Conservation (phyloP, 192 early-diverging fungal genomes). For the Linnemannia schmuckeri region DNA sequence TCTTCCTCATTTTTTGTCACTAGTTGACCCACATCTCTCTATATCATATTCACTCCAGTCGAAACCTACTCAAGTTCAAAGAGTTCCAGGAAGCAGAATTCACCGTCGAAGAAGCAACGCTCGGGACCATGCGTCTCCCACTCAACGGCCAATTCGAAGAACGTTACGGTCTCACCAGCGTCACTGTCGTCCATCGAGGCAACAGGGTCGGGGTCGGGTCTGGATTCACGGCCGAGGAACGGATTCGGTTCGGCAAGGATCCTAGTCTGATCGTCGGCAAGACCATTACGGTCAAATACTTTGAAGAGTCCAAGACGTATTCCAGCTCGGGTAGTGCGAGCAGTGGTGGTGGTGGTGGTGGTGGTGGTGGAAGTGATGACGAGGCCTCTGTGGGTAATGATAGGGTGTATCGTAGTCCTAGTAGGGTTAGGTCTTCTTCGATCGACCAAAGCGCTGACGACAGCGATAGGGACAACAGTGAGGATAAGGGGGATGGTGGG, state of each 20-base stretch:
- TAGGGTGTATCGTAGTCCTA: too few species aligned
- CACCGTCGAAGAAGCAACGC: slow-evolving; percentile 55
- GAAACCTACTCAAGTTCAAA: slow-evolving; percentile 66
- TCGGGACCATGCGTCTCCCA: slow-evolving; percentile 60
- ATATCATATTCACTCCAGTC: slow-evolving; percentile 29
- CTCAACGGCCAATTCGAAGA: slow-evolving; percentile 50
- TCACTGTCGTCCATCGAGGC: slow-evolving; percentile 61
- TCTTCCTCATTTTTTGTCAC: not conserved
- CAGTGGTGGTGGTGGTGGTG: not conserved
- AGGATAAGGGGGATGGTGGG: not conserved
- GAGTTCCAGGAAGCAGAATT: slow-evolving; percentile 68
- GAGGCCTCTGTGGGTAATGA: not conserved
- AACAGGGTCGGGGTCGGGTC: slow-evolving; percentile 68
- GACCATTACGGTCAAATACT: slow-evolving; percentile 65
- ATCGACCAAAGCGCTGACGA: not conserved
- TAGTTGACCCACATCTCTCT: not conserved
- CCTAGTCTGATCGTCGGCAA: slow-evolving; percentile 65
- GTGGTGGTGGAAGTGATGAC: not conserved
- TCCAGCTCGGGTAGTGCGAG: not conserved
- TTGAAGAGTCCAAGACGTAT: slow-evolving; percentile 56
- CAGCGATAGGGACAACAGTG: not conserved
- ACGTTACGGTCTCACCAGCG: slow-evolving; percentile 56
- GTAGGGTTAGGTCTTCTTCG: not conserved
- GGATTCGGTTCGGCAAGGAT: slow-evolving; percentile 58
- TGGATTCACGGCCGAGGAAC: slow-evolving; percentile 60